phyloP scores from a whole-genome alignment of 2,329 filamentous ascomycete species.

The Macrophomina phaseolina region DNA sequence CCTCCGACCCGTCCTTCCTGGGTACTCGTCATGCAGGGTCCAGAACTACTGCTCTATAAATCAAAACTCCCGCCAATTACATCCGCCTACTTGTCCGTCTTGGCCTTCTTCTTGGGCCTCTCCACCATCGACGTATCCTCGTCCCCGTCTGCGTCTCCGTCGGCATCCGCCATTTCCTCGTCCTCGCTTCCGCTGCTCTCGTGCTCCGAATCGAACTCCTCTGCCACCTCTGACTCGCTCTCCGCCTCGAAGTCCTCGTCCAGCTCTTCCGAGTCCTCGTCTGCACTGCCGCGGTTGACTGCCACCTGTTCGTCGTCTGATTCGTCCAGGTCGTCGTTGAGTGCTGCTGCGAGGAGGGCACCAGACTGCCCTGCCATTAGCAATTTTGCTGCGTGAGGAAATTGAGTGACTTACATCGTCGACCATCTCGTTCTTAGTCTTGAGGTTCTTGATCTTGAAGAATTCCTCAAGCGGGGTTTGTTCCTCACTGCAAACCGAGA shows the following conservation, averaged over 20 bases:
- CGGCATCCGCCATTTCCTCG: conserved; percentile 68
- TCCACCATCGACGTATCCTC: conserved; percentile 60
- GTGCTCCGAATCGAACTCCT: conserved; percentile 92
- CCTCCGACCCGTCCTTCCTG: conserved; percentile 38
- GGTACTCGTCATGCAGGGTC: conserved; percentile 18
- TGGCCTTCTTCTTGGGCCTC: conserved; percentile 69
- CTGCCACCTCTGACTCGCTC: conserved; percentile 91
- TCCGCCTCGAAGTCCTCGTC: conserved; percentile 96
- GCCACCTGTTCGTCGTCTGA: conserved; percentile 79
- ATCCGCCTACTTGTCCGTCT: conserved; percentile 46
- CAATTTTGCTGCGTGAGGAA: conserved; percentile 22
- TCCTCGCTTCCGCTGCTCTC: conserved; percentile 80
- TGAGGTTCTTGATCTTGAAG: conserved; percentile 93
- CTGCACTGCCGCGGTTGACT: conserved; percentile 84
- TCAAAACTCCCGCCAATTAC: neutral
- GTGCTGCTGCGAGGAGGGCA: conserved; percentile 74
- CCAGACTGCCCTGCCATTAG: conserved; percentile 52
- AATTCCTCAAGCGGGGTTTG: conserved; percentile 96
- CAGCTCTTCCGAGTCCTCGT: conserved; percentile 93
- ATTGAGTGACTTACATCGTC: conserved; percentile 72
- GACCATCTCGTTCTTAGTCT: conserved; percentile 98
- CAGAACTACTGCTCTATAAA: conserved; percentile 13
- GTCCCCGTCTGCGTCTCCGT: conserved; percentile 58
- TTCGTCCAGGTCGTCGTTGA: conserved; percentile 80
- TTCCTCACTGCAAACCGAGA: conserved; percentile 68